phyloP scores from a whole-genome alignment of 176 grass and related monocot species.

The Paspalum vaginatum region DNA sequence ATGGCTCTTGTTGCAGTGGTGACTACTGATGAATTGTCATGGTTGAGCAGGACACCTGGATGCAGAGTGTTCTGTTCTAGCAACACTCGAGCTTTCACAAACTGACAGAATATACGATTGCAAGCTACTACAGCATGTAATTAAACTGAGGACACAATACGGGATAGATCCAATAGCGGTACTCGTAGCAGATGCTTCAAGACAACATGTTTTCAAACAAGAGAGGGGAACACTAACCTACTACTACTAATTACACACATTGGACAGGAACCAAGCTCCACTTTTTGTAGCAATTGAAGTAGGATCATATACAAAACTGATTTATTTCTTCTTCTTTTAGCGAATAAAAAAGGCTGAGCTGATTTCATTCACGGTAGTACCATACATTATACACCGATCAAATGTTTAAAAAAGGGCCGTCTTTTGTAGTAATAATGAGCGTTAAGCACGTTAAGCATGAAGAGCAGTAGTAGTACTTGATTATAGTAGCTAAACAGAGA shows the following conservation, averaged over 20 bases:
- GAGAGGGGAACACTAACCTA: not conserved
- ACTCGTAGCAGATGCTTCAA: not conserved
- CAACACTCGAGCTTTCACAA: not conserved
- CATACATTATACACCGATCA: constrained; percentile 44
- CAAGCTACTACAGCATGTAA: constrained; percentile 15
- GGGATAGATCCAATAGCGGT: not conserved
- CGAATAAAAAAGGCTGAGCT: not conserved
- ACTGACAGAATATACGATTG: not conserved
- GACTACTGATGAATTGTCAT: constrained; percentile 75
- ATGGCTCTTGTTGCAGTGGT: constrained; percentile 81
- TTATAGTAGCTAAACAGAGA: not conserved
- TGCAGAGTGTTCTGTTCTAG: not conserved
- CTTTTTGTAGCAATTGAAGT: constrained; percentile 30
- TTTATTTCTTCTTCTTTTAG: not conserved
- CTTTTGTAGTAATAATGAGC: not conserved
- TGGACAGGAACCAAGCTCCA: not conserved
- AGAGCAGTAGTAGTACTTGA: too few species aligned
- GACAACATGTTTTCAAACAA: not conserved
- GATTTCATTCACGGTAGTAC: constrained; percentile 4
- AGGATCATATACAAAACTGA: constrained; percentile 18
- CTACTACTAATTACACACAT: not conserved
- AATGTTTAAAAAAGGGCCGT: constrained; percentile 20
- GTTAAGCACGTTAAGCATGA: not conserved
- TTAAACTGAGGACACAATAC: constrained; percentile 15
- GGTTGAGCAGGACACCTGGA: not conserved